Evolutionary conservation across 495 filamentous ascomycete genomes (phyloP).

Genomic region (Polyplosphaeria fusca): DNA sequence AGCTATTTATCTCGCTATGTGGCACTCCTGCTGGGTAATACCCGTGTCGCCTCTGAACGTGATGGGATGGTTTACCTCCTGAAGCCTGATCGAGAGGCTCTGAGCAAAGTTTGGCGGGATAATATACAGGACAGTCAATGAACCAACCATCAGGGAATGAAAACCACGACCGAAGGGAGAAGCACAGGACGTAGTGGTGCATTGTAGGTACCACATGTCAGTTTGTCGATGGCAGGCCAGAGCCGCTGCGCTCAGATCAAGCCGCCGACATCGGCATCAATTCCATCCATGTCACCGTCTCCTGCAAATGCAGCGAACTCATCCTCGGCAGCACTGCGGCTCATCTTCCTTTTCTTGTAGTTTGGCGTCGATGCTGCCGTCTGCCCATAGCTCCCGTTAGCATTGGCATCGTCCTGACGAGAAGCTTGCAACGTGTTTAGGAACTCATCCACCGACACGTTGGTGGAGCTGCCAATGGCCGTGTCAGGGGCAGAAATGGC

Average conservation of each 20-base stretch:
- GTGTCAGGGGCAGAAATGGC: constrained; percentile 6
- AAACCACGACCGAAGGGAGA: too few relatives aligned
- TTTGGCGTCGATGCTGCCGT: neutral
- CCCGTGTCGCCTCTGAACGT: too few relatives aligned
- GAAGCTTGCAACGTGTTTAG: constrained; percentile 12
- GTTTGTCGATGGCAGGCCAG: too few relatives aligned
- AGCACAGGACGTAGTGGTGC: too few relatives aligned
- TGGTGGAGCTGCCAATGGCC: neutral
- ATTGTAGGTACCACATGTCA: too few relatives aligned
- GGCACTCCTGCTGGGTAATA: too few relatives aligned
- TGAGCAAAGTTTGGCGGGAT: too few relatives aligned
- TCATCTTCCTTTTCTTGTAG: constrained; percentile 71
- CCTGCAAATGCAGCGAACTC: constrained; percentile 67
- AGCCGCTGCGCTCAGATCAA: constrained; percentile 36
- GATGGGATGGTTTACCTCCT: too few relatives aligned
- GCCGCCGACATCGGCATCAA: constrained; percentile 35
- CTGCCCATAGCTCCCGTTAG: neutral
- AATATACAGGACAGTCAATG: too few relatives aligned
- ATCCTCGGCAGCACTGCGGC: constrained; percentile 55
- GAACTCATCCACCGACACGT: constrained; percentile 13
- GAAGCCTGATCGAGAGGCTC: too few relatives aligned
- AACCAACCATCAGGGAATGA: too few relatives aligned
- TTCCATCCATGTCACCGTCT: constrained; percentile 60
- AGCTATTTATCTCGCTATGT: too few relatives aligned
- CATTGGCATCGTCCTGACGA: constrained; percentile 7